These are phyloP conservation scores for Speleostelium caveatum DNA, from an alignment of 78 protist species.

Conservation along the genomic window DNA sequence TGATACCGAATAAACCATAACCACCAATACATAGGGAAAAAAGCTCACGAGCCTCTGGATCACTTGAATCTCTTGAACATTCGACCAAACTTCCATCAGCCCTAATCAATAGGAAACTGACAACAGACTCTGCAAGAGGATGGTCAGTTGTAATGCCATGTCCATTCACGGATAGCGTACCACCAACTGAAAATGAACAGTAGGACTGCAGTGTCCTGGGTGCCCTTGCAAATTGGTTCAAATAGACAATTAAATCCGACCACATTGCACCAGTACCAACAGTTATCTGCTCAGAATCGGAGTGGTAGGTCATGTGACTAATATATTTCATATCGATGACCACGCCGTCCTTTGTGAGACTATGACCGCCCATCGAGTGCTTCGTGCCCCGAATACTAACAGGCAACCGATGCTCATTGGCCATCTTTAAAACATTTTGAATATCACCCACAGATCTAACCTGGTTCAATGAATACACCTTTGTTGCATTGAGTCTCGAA, in stretches of 20 bases:
- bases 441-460: conserved; percentile 31
- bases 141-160: conserved; percentile 84
- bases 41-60: conserved; percentile 13
- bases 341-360: conserved; percentile 8
- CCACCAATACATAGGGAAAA: conserved; percentile 77
- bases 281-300: background rate
- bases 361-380: conserved; percentile 80
- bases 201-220: conserved; percentile 80
- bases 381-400: conserved; percentile 53
- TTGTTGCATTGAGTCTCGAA: conserved; percentile 28
- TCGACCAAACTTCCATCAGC: conserved; percentile 24
- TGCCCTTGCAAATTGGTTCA: conserved; percentile 51
- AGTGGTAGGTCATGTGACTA: background rate
- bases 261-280: conserved; percentile 65
- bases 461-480: conserved; percentile 16
- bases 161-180: conserved; percentile 78
- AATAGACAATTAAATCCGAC: conserved; percentile 47
- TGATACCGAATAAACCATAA: conserved; percentile 78
- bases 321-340: conserved; percentile 45
- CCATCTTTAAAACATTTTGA: background rate
- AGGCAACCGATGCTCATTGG: background rate
- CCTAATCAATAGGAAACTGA: background rate
- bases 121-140: conserved; percentile 22
- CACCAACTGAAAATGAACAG: conserved; percentile 81
- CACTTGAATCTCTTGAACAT: conserved; percentile 22